These are phyloP conservation scores for Syzygium aqueum DNA, from an alignment of 345 rosid species.

Conservation along the genomic window DNA sequence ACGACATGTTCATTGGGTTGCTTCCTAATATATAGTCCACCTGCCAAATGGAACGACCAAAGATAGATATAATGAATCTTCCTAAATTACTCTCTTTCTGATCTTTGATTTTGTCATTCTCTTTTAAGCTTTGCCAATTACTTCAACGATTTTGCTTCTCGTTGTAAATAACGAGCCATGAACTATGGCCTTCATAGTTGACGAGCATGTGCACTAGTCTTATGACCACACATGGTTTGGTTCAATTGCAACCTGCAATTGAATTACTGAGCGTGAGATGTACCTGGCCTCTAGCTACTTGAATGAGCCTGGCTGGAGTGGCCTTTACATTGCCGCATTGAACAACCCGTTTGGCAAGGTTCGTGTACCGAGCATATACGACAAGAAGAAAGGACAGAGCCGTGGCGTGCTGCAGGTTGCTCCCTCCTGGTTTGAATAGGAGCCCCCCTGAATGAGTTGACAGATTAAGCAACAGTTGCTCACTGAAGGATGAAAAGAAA, in stretches of 20 bases:
- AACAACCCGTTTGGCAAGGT: not conserved
- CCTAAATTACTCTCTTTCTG: not conserved
- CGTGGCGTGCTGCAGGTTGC: conserved; percentile 47
- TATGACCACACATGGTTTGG: too few species aligned
- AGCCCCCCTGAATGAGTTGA: conserved; percentile 30
- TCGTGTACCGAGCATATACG: conserved; percentile 33
- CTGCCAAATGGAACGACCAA: conserved; percentile 7
- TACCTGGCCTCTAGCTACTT: conserved; percentile 41
- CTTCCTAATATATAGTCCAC: conserved; percentile 82
- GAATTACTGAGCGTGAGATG: not conserved
- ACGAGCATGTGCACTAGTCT: not conserved
- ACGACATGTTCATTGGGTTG: conserved; percentile 64
- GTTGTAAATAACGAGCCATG: not conserved
- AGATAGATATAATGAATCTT: not conserved
- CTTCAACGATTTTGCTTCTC: not conserved
- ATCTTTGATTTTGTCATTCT: not conserved
- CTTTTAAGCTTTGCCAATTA: not conserved
- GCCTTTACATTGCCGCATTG: conserved; percentile 20
- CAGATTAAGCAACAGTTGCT: not conserved
- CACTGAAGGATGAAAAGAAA: not conserved
- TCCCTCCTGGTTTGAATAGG: conserved; percentile 35
- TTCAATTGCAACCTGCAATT: not conserved
- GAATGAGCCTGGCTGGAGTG: conserved; percentile 17
- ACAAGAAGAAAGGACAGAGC: conserved; percentile 36
- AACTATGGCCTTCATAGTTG: not conserved